These are phyloP conservation scores for Misopates orontium DNA, from an alignment of 257 asterid genomes.

Conservation along the genomic window DNA sequence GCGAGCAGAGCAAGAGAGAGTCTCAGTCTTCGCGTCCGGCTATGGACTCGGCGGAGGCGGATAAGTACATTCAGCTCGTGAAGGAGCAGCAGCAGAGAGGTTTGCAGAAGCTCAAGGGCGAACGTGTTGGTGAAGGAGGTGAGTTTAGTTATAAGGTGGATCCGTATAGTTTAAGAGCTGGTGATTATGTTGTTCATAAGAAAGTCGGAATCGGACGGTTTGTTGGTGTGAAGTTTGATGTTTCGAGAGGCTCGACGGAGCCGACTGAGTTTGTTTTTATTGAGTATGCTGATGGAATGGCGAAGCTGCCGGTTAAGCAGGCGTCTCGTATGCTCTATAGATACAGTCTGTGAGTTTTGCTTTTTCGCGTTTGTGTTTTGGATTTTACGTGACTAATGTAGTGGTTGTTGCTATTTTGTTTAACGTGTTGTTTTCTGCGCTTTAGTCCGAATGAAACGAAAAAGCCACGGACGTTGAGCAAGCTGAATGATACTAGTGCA, in stretches of 20 bases:
- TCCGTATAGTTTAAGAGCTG: constrained; percentile 75
- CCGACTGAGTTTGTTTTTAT: constrained; percentile 87
- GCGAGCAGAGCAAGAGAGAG: constrained; percentile 73
- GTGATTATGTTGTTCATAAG: constrained; percentile 91
- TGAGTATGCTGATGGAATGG: constrained; percentile 97
- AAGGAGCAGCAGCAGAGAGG: constrained; percentile 95
- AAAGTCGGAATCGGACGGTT: constrained; percentile 88
- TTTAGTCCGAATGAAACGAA: constrained; percentile 83
- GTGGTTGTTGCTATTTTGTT: background rate
- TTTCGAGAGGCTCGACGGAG: constrained; percentile 48
- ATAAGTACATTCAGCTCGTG: constrained; percentile 74
- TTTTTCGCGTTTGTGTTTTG: background rate
- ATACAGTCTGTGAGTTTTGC: constrained; percentile 70
- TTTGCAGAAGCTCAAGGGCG: constrained; percentile 77
- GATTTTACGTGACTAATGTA: background rate
- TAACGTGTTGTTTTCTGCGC: constrained; percentile 22
- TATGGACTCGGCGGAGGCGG: constrained; percentile 80
- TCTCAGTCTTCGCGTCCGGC: constrained; percentile 47
- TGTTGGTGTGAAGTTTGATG: constrained; percentile 71
- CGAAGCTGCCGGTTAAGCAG: constrained; percentile 80
- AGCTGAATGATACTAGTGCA: constrained; percentile 74
- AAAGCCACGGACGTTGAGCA: constrained; percentile 80
- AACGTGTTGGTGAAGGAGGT: constrained; percentile 32
- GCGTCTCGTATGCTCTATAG: constrained; percentile 91
- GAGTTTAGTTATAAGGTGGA: constrained; percentile 72